A percentile compares a stretch with the other conserved stretches of the same genome.
These are phyloP conservation scores for Pezizomycotina sp. DNA, from an alignment of 2,329 filamentous ascomycete genomes.

Conservation along the genomic window DNA sequence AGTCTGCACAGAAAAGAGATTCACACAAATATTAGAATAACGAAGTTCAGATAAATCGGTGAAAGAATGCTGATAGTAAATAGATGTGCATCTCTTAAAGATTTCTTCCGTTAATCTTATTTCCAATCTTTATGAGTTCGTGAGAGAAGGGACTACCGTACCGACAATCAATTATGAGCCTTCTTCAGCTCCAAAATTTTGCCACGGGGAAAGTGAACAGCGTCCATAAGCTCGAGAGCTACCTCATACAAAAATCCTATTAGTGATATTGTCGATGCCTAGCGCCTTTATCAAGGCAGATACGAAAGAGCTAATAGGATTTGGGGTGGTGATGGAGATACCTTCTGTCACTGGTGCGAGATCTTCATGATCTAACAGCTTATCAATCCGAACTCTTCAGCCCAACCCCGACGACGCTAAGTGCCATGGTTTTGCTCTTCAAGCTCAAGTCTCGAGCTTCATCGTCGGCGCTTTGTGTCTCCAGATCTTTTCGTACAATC, in stretches of 20 bases:
- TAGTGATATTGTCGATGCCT: too few relatives aligned
- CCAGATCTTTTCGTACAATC: constrained; percentile 76
- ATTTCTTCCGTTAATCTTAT: too few relatives aligned
- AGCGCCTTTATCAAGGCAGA: constrained; percentile 61
- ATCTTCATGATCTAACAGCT: constrained; percentile 45
- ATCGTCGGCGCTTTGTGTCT: constrained; percentile 79
- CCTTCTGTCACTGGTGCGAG: constrained; percentile 24
- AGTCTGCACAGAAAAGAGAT: too few relatives aligned
- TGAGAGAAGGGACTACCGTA: constrained; percentile 35
- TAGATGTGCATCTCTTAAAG: too few relatives aligned
- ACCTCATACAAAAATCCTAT: constrained; percentile 29
- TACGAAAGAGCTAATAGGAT: too few relatives aligned
- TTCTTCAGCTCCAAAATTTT: constrained; percentile 79
- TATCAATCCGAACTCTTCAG: constrained; percentile 74
- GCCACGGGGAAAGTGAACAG: constrained; percentile 71
- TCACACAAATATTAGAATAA: too few relatives aligned
- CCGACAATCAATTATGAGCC: constrained; percentile 92
- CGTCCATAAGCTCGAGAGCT: constrained; percentile 65
- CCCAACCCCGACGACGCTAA: constrained; percentile 82
- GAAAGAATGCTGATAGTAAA: too few relatives aligned
- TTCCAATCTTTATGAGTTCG: constrained; percentile 36
- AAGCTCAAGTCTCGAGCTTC: constrained; percentile 90
- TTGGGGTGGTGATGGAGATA: too few relatives aligned
- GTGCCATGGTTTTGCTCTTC: constrained; percentile 77
- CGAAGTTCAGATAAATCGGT: too few relatives aligned